A percentile compares a stretch with the other conserved stretches of the same genome.
Conservation (phyloP, 2,329 filamentous ascomycete genomes). For the Colletotrichum shisoi region DNA sequence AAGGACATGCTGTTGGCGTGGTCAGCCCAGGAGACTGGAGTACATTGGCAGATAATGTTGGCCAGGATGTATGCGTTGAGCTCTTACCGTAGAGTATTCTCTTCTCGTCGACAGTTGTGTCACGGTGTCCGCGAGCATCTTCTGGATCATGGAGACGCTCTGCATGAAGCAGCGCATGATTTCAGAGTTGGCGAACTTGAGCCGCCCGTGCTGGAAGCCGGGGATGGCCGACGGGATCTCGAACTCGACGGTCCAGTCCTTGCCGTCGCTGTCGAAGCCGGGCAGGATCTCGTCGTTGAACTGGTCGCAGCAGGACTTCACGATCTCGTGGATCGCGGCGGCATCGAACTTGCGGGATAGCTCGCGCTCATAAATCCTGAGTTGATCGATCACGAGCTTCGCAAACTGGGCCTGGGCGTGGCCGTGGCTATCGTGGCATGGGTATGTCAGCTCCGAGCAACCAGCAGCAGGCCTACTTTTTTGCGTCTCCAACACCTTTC, state of each 20-base stretch:
- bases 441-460: background rate
- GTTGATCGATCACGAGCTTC: constrained; percentile 11
- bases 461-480: background rate
- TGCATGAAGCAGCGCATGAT: constrained; percentile 5
- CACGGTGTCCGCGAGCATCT: background rate
- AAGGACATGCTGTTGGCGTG: constrained; percentile 3
- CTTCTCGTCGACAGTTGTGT: background rate
- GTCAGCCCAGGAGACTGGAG: background rate
- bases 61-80: background rate
- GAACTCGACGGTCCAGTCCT: constrained; percentile 6
- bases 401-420: constrained; percentile 10
- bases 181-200: constrained; percentile 13
- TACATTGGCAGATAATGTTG: background rate
- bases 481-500: background rate
- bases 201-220: constrained; percentile 11
- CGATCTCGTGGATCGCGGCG: background rate
- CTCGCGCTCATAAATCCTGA: constrained; percentile 3
- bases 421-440: background rate
- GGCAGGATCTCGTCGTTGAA: constrained; percentile 3
- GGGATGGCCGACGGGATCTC: constrained; percentile 8
- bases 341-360: constrained; percentile 10
- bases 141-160: constrained; percentile 6
- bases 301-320: constrained; percentile 9
- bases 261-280: constrained; percentile 13
- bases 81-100: background rate